A percentile compares a stretch with the other conserved stretches of the same genome.
Conservation (phyloP, 1,284 basidiomycete genomes). For the Tilletia walkeri region DNA sequence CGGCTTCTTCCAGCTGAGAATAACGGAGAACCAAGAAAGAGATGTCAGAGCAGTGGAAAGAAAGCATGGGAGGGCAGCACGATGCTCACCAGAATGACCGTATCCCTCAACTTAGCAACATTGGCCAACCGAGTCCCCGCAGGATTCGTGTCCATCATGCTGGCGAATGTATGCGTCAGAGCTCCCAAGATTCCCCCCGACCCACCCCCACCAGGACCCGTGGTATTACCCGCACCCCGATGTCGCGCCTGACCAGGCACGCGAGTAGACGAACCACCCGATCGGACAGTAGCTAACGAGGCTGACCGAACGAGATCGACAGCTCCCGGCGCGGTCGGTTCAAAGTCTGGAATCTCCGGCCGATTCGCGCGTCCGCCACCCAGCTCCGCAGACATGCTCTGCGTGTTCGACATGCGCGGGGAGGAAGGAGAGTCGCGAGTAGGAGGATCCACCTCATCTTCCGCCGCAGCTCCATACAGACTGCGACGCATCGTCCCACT, state of each 20-base stretch:
- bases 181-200: conserved; percentile 77
- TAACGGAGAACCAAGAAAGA: not conserved
- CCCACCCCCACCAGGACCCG: conserved; percentile 15
- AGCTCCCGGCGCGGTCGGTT: not conserved
- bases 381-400: too few relatives aligned
- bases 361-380: not conserved
- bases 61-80: not conserved
- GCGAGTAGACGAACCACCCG: not conserved
- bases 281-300: not conserved
- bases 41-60: not conserved
- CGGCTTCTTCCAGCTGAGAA: conserved; percentile 44
- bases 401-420: too few relatives aligned
- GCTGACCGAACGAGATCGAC: conserved; percentile 11
- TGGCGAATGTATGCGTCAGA: conserved; percentile 87
- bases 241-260: not conserved
- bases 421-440: too few relatives aligned
- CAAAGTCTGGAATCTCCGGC: not conserved
- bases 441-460: not conserved
- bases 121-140: conserved; percentile 88
- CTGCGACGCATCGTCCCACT: conserved; percentile 2
- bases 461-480: conserved; percentile 16
- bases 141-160: conserved; percentile 98
- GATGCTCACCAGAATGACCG: conserved; percentile 63
- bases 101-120: conserved; percentile 90
- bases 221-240: conserved; percentile 9